Conservation (phyloP, 2,329 filamentous ascomycete species). For the Ilyonectria robusta region DNA sequence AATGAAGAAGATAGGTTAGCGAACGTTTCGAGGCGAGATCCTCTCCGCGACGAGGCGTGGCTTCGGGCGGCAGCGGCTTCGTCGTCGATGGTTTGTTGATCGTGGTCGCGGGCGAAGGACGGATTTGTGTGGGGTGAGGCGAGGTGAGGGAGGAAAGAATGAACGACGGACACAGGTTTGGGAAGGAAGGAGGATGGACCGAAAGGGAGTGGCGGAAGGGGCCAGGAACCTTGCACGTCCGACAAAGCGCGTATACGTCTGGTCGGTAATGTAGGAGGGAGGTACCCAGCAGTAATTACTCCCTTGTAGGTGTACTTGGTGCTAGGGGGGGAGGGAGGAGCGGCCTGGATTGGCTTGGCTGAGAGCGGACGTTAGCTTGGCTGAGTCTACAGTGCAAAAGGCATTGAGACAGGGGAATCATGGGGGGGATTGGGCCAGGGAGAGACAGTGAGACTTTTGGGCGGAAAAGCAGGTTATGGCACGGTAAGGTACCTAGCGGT, state of each 20-base stretch:
- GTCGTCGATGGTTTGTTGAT: slow-evolving; percentile 43
- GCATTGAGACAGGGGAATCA: slow-evolving; percentile 34
- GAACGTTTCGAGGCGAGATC: slow-evolving; percentile 47
- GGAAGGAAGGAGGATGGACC: slow-evolving; percentile 30
- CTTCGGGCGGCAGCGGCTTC: slow-evolving; percentile 39
- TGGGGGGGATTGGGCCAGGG: slow-evolving; percentile 12
- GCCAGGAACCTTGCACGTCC: slow-evolving; percentile 33
- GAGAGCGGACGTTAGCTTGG: slow-evolving; percentile 29
- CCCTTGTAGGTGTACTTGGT: slow-evolving; percentile 31
- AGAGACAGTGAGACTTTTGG: neutral
- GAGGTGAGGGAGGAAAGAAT: slow-evolving; percentile 37
- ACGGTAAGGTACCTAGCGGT: neutral
- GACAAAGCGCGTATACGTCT: slow-evolving; percentile 23
- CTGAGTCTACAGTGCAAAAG: slow-evolving; percentile 21
- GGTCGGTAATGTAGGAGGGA: slow-evolving; percentile 15
- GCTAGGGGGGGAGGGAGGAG: slow-evolving; percentile 25
- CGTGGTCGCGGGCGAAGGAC: slow-evolving; percentile 43
- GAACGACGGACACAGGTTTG: slow-evolving; percentile 32
- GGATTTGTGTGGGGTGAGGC: slow-evolving; percentile 41
- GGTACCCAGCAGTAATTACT: slow-evolving; percentile 37
- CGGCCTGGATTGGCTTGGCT: slow-evolving; percentile 40
- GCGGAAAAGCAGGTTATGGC: slow-evolving; percentile 10
- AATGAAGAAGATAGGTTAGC: slow-evolving; percentile 39
- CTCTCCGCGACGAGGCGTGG: slow-evolving; percentile 47
- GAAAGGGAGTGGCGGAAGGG: slow-evolving; percentile 32